These are phyloP conservation scores for Wickerhamomyces sp. DNA, from an alignment of 1,139 yeast genomes.

Conservation along the genomic window DNA sequence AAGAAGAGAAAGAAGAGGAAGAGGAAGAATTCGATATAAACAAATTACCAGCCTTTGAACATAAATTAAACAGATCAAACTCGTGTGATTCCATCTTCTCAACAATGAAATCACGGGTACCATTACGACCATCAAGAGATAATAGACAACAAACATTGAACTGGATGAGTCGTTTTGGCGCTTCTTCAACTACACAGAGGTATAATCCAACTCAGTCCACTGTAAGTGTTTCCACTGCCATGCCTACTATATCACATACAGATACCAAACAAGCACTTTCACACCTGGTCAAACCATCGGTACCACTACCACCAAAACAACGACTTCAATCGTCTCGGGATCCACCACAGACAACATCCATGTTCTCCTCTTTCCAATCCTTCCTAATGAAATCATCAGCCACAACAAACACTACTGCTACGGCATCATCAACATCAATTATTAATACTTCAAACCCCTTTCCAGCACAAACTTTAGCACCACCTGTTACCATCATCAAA, in stretches of 20 bases:
- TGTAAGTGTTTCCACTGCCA: constrained; percentile 6
- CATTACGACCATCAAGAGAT: constrained; percentile 14
- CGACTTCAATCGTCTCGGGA: not conserved
- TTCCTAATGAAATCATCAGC: constrained; percentile 2
- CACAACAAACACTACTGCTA: not conserved
- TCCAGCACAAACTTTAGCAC: constrained; percentile 1
- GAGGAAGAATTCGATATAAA: constrained; percentile 1
- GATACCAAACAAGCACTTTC: constrained; percentile 10
- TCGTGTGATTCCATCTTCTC: constrained; percentile 24
- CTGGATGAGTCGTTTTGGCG: constrained; percentile 22
- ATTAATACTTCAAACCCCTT: not conserved
- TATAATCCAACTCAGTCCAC: constrained; percentile 15
- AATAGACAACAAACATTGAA: constrained; percentile 20
- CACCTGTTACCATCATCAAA: not conserved
- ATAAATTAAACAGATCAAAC: constrained; percentile 23
- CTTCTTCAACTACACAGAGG: constrained; percentile 7
- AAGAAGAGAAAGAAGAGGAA: not conserved
- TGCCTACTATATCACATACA: constrained; percentile 3
- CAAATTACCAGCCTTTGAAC: constrained; percentile 16
- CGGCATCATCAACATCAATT: not conserved
- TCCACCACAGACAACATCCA: not conserved
- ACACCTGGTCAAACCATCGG: constrained; percentile 6
- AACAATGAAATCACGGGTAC: constrained; percentile 17
- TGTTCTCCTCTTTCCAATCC: not conserved
- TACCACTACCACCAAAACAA: not conserved